Percentiles rank a stretch among this genome's conserved stretches.
Evolutionary conservation across 2,329 filamentous ascomycete species (phyloP).

Genomic region (Talaromyces atroroseus): DNA sequence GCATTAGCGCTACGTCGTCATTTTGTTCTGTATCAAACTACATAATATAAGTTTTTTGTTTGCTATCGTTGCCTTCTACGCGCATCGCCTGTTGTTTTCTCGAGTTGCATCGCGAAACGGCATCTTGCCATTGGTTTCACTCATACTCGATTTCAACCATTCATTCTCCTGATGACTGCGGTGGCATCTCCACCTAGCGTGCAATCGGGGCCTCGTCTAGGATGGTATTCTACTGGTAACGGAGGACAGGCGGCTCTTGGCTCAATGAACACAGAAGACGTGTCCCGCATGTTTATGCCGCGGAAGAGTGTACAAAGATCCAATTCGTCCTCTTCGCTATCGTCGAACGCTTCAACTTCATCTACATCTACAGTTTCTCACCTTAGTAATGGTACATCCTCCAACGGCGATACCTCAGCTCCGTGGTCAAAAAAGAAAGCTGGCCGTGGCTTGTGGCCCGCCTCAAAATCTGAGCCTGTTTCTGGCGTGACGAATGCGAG

Average conservation of each 20-base stretch:
- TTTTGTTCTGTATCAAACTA: background rate
- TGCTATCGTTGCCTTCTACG: background rate
- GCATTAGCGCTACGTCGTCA: background rate
- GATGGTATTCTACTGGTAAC: slow-evolving; percentile 55
- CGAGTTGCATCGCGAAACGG: background rate
- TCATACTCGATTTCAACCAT: slow-evolving; percentile 1
- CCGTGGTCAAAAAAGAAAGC: slow-evolving; percentile 44
- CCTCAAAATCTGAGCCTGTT: slow-evolving; percentile 60
- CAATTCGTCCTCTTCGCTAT: slow-evolving; percentile 83
- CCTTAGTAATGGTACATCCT: slow-evolving; percentile 32
- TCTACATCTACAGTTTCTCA: slow-evolving; percentile 48
- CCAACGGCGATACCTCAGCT: slow-evolving; percentile 33
- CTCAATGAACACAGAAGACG: slow-evolving; percentile 77
- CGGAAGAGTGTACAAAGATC: slow-evolving; percentile 80
- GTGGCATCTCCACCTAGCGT: slow-evolving; percentile 61
- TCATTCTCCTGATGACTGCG: slow-evolving; percentile 54
- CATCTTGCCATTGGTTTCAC: background rate
- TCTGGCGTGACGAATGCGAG: slow-evolving; percentile 57
- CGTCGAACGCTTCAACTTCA: slow-evolving; percentile 42
- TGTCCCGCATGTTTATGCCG: slow-evolving; percentile 80
- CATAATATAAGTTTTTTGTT: background rate
- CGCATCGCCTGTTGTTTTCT: background rate
- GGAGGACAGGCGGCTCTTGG: slow-evolving; percentile 56
- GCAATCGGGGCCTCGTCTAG: slow-evolving; percentile 55
- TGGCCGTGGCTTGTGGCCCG: slow-evolving; percentile 56